Conservation (phyloP, 2,329 filamentous ascomycete genomes). For the Chaetoscypha palmicola region DNA sequence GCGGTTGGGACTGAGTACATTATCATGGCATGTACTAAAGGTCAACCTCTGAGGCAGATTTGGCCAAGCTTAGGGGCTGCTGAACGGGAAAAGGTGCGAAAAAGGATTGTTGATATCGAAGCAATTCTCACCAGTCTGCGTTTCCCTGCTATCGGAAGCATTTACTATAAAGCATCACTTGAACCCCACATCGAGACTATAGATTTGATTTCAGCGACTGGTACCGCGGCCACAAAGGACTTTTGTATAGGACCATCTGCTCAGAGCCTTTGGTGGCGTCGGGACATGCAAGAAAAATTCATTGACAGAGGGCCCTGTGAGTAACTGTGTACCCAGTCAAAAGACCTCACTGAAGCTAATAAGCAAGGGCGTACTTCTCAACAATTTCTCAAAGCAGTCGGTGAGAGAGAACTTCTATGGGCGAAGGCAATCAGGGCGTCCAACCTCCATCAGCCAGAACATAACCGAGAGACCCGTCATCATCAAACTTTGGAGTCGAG, state of each 20-base stretch:
- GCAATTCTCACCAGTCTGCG: constrained; percentile 13
- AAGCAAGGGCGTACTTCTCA: constrained; percentile 14
- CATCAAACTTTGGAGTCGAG: constrained; percentile 14
- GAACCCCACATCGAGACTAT: constrained; percentile 14
- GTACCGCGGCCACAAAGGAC: constrained; percentile 6
- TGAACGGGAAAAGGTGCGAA: constrained; percentile 17
- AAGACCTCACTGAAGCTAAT: constrained; percentile 6
- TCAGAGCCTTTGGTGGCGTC: constrained; percentile 20
- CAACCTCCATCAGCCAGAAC: constrained; percentile 13
- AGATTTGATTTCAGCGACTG: constrained; percentile 13
- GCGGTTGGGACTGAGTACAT: constrained; percentile 34
- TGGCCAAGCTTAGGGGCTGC: constrained; percentile 22
- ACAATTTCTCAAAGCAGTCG: constrained; percentile 17
- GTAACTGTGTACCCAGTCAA: no score
- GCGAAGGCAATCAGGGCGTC: constrained; percentile 12
- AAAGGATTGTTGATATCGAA: constrained; percentile 18
- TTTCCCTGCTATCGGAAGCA: constrained; percentile 18
- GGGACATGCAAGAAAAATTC: constrained; percentile 14
- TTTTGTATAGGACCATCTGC: constrained; percentile 19
- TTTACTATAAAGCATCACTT: constrained; percentile 18
- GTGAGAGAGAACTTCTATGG: constrained; percentile 15
- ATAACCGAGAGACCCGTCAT: constrained; percentile 16
- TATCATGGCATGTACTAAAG: constrained; percentile 33
- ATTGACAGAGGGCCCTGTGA: constrained; percentile 17
- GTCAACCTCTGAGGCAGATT: constrained; percentile 31